phyloP scores from a whole-genome alignment of 2,329 filamentous ascomycete species.

The Fusarium poae region DNA sequence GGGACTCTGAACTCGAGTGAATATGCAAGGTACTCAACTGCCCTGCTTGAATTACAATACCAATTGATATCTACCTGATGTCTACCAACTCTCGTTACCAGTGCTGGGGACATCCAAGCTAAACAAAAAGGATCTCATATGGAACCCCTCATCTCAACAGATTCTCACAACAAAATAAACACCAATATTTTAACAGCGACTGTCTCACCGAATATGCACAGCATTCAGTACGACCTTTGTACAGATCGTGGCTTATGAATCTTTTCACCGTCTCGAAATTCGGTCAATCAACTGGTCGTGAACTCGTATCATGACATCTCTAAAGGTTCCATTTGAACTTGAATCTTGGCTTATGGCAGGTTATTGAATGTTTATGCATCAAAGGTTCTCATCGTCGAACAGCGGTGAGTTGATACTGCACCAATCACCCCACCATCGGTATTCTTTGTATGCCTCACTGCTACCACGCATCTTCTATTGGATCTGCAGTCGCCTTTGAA shows the following conservation, averaged over 20 bases:
- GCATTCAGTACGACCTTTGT: slow-evolving; percentile 41
- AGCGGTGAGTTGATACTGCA: slow-evolving; percentile 41
- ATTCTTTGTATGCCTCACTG: slow-evolving; percentile 25
- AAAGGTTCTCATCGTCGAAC: slow-evolving; percentile 35
- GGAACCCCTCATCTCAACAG: slow-evolving; percentile 2
- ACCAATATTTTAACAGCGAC: slow-evolving; percentile 8
- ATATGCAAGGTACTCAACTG: slow-evolving; percentile 22
- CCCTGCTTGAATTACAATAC: slow-evolving; percentile 2
- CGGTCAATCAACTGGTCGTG: slow-evolving; percentile 45
- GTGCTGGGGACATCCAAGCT: not conserved
- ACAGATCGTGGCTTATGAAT: slow-evolving; percentile 40
- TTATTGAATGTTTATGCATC: slow-evolving; percentile 18
- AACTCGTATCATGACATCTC: slow-evolving; percentile 43
- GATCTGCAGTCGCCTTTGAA: slow-evolving; percentile 18
- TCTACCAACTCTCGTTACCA: not conserved
- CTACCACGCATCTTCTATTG: slow-evolving; percentile 29
- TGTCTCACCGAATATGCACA: slow-evolving; percentile 32
- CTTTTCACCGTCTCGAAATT: slow-evolving; percentile 44
- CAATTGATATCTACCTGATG: not conserved
- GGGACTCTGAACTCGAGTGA: not conserved
- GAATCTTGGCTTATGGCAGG: slow-evolving; percentile 12
- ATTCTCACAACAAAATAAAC: slow-evolving; percentile 1
- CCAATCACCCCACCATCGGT: slow-evolving; percentile 44
- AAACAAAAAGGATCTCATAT: not conserved
- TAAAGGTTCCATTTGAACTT: slow-evolving; percentile 23